These are phyloP conservation scores for Helianthus tuberosus DNA, from an alignment of 129 eudicot genomes.

Conservation along the genomic window DNA sequence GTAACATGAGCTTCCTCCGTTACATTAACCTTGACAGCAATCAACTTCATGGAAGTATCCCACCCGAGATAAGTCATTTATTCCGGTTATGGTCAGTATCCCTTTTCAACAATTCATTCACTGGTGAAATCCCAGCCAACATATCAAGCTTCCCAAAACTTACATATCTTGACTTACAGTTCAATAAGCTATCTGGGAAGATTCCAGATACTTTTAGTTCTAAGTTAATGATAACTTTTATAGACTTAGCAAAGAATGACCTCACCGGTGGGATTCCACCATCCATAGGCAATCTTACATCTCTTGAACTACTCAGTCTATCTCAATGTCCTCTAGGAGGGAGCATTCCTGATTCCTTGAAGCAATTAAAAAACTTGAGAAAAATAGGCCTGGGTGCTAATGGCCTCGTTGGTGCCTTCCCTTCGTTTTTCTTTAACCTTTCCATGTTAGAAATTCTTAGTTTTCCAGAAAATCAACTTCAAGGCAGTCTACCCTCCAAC, in stretches of 20 bases:
- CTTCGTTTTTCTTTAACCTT: slow-evolving; percentile 31
- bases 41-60: slow-evolving; percentile 21
- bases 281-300: slow-evolving; percentile 29
- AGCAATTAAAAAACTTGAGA: not conserved
- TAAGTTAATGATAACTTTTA: too few relatives aligned
- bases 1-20: slow-evolving; percentile 25
- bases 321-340: slow-evolving; percentile 8
- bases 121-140: slow-evolving; percentile 24
- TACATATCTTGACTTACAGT: not conserved
- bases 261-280: slow-evolving; percentile 14
- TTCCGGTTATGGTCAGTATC: not conserved
- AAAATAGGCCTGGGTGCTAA: not conserved
- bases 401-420: slow-evolving; percentile 28
- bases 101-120: slow-evolving; percentile 12
- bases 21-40: not conserved
- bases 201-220: too few relatives aligned
- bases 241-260: too few relatives aligned
- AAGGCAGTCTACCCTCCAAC: slow-evolving; percentile 24
- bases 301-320: not conserved
- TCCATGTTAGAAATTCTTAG: slow-evolving; percentile 10
- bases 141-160: slow-evolving; percentile 20
- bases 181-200: too few relatives aligned
- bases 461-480: slow-evolving; percentile 25
- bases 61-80: slow-evolving; percentile 2
- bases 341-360: slow-evolving; percentile 30